These are phyloP conservation scores for Yamadazyma spencermartinsiae DNA, from an alignment of 1,139 yeast species.

Conservation along the genomic window DNA sequence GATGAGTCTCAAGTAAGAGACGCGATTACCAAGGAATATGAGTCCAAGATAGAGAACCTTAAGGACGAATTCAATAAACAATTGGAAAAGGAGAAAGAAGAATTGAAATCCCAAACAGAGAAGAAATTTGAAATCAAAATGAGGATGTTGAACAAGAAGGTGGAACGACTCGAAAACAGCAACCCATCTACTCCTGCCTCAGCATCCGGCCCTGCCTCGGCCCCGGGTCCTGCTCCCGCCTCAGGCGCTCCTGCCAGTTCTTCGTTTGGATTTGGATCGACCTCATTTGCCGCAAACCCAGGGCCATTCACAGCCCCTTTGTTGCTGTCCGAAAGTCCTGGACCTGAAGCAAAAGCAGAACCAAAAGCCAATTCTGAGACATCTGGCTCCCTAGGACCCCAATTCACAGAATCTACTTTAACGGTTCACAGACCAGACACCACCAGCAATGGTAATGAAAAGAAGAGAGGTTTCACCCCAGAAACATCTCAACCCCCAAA, in stretches of 20 bases:
- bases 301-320: constrained; percentile 4
- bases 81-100: constrained; percentile 32
- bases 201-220: neutral
- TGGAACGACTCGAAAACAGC: constrained; percentile 33
- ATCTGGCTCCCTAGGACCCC: constrained; percentile 17
- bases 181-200: neutral
- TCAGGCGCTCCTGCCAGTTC: constrained; percentile 1
- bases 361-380: too few relatives aligned
- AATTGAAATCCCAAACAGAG: constrained; percentile 33
- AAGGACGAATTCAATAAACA: constrained; percentile 29
- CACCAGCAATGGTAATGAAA: constrained; percentile 14
- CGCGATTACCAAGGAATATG: constrained; percentile 15
- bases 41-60: constrained; percentile 25
- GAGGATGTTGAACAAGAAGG: constrained; percentile 44
- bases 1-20: constrained; percentile 11
- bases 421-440: constrained; percentile 24
- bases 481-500: constrained; percentile 13
- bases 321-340: neutral
- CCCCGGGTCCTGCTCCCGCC: neutral
- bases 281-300: constrained; percentile 4
- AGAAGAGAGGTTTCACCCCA: constrained; percentile 17
- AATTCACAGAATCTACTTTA: constrained; percentile 31
- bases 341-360: constrained; percentile 2
- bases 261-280: neutral
- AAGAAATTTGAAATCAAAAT: constrained; percentile 44